These are phyloP conservation scores for Dichomitus squalens DNA, from an alignment of 1,284 basidiomycete species.

Conservation along the genomic window DNA sequence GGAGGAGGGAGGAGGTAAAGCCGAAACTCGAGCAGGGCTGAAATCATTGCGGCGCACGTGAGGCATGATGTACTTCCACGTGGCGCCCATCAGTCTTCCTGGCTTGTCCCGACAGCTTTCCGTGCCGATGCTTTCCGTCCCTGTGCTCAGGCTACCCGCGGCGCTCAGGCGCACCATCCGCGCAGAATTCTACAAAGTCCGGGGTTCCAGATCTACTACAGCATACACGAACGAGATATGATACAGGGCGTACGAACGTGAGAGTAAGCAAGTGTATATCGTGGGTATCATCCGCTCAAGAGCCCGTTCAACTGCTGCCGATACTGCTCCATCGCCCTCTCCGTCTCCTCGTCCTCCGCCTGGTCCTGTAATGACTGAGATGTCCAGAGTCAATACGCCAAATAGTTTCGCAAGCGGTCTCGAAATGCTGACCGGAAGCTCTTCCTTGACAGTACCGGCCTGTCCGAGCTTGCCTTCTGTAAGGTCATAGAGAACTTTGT, in stretches of 20 bases:
- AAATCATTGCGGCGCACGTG: conserved; percentile 27
- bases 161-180: background rate
- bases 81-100: conserved; percentile 18
- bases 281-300: conserved; percentile 59
- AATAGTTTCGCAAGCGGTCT: background rate
- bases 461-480: conserved; percentile 95
- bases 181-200: background rate
- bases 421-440: conserved; percentile 71
- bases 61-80: conserved; percentile 34
- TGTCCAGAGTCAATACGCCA: background rate
- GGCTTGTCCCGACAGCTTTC: conserved; percentile 15
- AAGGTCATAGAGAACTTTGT: conserved; percentile 94
- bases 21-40: conserved; percentile 25
- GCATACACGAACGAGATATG: conserved; percentile 15
- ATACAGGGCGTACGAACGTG: conserved; percentile 3
- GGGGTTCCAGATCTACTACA: background rate
- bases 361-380: conserved; percentile 55
- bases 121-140: conserved; percentile 1
- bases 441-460: conserved; percentile 71
- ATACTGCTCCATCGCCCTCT: conserved; percentile 86
- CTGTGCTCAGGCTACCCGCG: background rate
- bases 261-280: background rate
- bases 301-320: conserved; percentile 84
- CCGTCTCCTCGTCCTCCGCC: conserved; percentile 79
- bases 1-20: conserved; percentile 26